Evolutionary conservation across 2,329 filamentous ascomycete genomes (phyloP).

Genomic region (Neonectria ditissima): DNA sequence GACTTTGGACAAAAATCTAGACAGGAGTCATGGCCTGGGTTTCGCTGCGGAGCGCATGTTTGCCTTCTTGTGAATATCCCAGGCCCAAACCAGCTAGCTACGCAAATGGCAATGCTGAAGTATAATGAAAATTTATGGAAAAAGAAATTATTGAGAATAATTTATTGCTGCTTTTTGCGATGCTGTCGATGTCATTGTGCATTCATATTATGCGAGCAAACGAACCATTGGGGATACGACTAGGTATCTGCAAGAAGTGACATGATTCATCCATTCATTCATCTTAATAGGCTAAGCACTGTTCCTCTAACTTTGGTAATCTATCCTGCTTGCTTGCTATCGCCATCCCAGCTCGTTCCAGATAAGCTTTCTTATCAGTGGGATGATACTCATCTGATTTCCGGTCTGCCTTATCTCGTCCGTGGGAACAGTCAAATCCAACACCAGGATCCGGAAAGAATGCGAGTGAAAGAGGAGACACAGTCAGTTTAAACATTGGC

Average conservation of each 20-base stretch:
- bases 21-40: constrained; percentile 33
- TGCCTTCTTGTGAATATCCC: constrained; percentile 16
- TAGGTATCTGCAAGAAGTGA: not conserved
- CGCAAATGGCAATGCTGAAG: constrained; percentile 34
- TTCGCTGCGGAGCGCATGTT: constrained; percentile 13
- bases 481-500: not conserved
- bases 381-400: constrained; percentile 16
- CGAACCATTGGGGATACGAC: not conserved
- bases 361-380: constrained; percentile 12
- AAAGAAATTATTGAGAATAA: constrained; percentile 13
- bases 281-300: not conserved
- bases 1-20: constrained; percentile 35
- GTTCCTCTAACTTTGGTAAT: not conserved
- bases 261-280: constrained; percentile 8
- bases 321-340: not conserved
- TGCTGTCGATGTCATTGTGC: not conserved
- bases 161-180: not conserved
- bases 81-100: constrained; percentile 29
- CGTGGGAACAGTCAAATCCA: constrained; percentile 2
- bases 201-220: not conserved
- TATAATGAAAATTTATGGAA: constrained; percentile 26
- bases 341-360: constrained; percentile 1
- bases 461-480: not conserved
- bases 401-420: constrained; percentile 12
- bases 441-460: not conserved